Conservation (phyloP, 371 early-diverging fungal species). For the Mucor plumbeus region DNA sequence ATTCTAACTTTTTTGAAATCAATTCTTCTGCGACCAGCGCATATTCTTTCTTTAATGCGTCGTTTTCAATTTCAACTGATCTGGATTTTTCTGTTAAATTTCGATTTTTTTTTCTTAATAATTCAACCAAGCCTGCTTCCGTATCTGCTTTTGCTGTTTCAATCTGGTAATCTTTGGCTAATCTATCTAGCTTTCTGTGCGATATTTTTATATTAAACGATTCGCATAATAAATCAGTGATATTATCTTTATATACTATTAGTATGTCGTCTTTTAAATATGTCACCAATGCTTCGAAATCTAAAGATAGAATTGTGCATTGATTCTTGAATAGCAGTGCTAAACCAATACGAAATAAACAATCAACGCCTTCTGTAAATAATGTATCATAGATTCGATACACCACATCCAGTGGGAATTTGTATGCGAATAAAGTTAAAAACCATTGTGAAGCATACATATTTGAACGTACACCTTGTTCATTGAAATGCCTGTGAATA, state of each 20-base stretch:
- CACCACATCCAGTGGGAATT: conserved; percentile 89
- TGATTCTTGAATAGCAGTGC: conserved; percentile 85
- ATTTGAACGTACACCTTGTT: conserved; percentile 82
- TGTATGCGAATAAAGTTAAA: conserved; percentile 95
- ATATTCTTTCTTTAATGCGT: conserved; percentile 74
- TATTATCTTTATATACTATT: conserved; percentile 65
- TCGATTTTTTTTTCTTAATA: conserved; percentile 71
- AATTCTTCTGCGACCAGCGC: conserved; percentile 62
- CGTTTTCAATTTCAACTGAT: conserved; percentile 60
- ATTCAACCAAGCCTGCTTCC: conserved; percentile 68
- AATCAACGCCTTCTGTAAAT: conserved; percentile 88
- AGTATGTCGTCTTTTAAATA: conserved; percentile 85
- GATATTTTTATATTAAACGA: conserved; percentile 76
- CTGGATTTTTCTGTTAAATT: conserved; percentile 62
- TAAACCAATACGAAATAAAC: conserved; percentile 80
- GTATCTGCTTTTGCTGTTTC: conserved; percentile 66
- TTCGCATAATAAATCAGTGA: conserved; percentile 72
- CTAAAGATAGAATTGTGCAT: conserved; percentile 73
- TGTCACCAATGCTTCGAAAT: conserved; percentile 82
- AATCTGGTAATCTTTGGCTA: conserved; percentile 74
- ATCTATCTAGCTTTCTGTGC: conserved; percentile 64
- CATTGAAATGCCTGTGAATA: conserved; percentile 75
- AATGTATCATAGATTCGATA: conserved; percentile 89
- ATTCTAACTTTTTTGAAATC: conserved; percentile 58
- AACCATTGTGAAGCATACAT: conserved; percentile 97